These are phyloP conservation scores for Aspergillus ibericus DNA, from an alignment of 2,329 filamentous ascomycete genomes.

Conservation along the genomic window DNA sequence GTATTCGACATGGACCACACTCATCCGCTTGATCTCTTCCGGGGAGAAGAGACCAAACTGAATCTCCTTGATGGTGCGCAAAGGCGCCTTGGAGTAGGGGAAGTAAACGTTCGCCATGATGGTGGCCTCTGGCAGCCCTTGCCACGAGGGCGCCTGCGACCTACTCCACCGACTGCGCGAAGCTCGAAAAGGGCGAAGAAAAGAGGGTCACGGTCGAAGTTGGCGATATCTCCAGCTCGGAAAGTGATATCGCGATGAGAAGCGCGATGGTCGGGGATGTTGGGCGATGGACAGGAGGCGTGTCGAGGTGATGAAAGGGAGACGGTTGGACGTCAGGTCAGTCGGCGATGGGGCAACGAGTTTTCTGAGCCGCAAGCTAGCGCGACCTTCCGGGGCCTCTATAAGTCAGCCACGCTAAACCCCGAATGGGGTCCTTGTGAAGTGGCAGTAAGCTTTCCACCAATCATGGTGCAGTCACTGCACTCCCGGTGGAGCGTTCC, in stretches of 20 bases:
- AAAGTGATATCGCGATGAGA: conserved; percentile 43
- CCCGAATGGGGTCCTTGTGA: neutral
- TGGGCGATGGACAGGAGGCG: conserved; percentile 32
- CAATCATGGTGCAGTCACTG: conserved; percentile 1
- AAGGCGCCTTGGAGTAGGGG: conserved; percentile 85
- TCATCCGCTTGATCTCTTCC: conserved; percentile 99
- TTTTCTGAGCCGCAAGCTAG: conserved; percentile 37
- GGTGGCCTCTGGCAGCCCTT: conserved; percentile 51
- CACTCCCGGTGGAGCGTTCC: neutral
- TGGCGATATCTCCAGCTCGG: conserved; percentile 26
- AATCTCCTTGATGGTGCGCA: conserved; percentile 98
- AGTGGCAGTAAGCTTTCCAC: neutral
- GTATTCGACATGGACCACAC: conserved; percentile 91
- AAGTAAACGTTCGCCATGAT: conserved; percentile 93
- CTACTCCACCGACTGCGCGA: conserved; percentile 39
- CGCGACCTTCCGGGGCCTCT: conserved; percentile 25
- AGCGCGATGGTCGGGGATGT: conserved; percentile 42
- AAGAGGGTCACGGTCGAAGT: conserved; percentile 25
- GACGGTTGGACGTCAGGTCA: conserved; percentile 43
- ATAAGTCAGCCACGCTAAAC: conserved; percentile 17
- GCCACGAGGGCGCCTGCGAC: conserved; percentile 49
- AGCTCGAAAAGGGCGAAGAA: conserved; percentile 32
- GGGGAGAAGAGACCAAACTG: conserved; percentile 97
- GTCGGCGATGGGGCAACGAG: conserved; percentile 39
- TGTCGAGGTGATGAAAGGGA: conserved; percentile 43